Evolutionary conservation across 768 basidiomycete species (phyloP).

Genomic region (Russula emetica): DNA sequence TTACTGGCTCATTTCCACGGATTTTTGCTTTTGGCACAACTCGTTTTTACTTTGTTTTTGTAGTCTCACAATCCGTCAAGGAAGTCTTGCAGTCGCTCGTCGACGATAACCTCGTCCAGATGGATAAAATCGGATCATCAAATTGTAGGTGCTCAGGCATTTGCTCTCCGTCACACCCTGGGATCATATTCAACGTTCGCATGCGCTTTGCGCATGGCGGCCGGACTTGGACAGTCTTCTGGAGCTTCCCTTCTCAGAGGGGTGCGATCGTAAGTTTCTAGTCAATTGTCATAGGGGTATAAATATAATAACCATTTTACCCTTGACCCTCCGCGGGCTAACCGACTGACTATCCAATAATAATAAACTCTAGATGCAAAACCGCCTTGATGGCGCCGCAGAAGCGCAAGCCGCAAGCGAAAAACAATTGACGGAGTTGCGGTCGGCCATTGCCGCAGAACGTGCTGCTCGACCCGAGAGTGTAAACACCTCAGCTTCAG

Average conservation of each 20-base stretch:
- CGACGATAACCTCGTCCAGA: constrained; percentile 79
- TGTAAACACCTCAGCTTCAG: constrained; percentile 36
- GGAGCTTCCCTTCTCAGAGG: constrained; percentile 90
- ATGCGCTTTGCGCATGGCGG: neutral
- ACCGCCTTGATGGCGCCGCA: constrained; percentile 47
- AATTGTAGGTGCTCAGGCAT: constrained; percentile 61
- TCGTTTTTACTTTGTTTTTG: too few species aligned
- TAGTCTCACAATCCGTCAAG: constrained; percentile 88
- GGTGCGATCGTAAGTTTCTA: constrained; percentile 59
- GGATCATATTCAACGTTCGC: neutral
- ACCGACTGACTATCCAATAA: neutral
- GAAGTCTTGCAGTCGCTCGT: constrained; percentile 85
- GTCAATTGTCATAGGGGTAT: neutral
- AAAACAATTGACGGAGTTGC: constrained; percentile 49
- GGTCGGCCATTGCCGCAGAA: constrained; percentile 46
- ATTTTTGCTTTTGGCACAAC: too few species aligned
- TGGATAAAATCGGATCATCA: constrained; percentile 91
- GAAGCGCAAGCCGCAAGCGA: constrained; percentile 43
- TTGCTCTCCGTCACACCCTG: neutral
- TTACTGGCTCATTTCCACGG: constrained; percentile 10
- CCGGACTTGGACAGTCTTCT: constrained; percentile 59
- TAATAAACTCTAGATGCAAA: constrained; percentile 47
- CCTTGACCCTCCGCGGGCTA: neutral
- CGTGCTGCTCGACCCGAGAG: constrained; percentile 53
- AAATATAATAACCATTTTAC: too few species aligned